Conservation (phyloP, 2,329 filamentous ascomycete genomes). For the Aspergillus sp. region DNA sequence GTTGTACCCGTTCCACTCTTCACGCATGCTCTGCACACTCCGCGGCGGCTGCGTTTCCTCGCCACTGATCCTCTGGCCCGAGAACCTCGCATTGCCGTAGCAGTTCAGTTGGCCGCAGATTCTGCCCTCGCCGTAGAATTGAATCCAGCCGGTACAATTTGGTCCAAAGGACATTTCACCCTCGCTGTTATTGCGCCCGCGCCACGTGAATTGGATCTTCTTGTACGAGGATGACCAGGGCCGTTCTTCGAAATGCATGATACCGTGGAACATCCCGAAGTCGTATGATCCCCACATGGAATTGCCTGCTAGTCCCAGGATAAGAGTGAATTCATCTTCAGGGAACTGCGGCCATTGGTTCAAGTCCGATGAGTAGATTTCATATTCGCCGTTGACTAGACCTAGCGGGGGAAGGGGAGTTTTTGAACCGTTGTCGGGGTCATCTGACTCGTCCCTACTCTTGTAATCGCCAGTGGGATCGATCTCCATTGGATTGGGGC, state of each 20-base stretch:
- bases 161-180: constrained; percentile 13
- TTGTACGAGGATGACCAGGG: constrained; percentile 4
- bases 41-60: neutral
- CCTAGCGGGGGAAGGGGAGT: neutral
- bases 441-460: too few relatives aligned
- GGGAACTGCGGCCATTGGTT: neutral
- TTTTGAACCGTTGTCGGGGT: neutral
- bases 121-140: constrained; percentile 9
- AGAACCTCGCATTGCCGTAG: constrained; percentile 2
- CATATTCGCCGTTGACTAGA: constrained; percentile 2
- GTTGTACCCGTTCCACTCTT: constrained; percentile 4
- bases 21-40: neutral
- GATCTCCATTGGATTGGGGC: neutral
- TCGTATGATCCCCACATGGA: constrained; percentile 14
- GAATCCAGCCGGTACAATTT: constrained; percentile 4
- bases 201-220: constrained; percentile 8
- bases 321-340: constrained; percentile 1
- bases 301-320: constrained; percentile 2
- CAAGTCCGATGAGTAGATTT: neutral
- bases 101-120: constrained; percentile 8
- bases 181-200: constrained; percentile 11
- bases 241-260: constrained; percentile 6
- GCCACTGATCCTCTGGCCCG: constrained; percentile 2
- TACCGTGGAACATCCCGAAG: constrained; percentile 11
- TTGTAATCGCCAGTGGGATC: neutral